Base-by-base conservation (phyloP, 768 basidiomycete species). In the Tubosaeta sp. region DNA sequence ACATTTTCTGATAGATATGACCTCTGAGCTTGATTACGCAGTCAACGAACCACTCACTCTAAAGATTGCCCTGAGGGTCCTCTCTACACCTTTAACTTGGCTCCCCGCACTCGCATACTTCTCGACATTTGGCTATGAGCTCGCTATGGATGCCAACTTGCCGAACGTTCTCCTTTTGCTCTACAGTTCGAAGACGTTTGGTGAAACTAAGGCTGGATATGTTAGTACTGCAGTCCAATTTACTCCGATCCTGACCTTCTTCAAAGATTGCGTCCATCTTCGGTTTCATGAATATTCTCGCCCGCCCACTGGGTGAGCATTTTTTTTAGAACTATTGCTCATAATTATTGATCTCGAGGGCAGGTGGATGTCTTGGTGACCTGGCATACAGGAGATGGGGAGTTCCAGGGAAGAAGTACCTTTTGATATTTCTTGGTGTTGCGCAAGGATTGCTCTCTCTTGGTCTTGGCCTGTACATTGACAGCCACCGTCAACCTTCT, bases 61-160 rank as follows among this genome's bases (percentile, higher is more conserved):
- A 32, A 54, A 61, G 32, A 51, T 64, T 1, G 70, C 72, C 10
- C 6, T 56, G n/a, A 48, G 57, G 35, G 70, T 81, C 44, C 22
- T 78, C 22, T 12, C 54, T 18, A 73, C 58, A 49, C 77, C 77
- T 1, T 52, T 78, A 11, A 82, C 81, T 1, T 82, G 80, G 78
- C 71, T 83, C 3, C 80, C 81, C 0, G 64, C 76, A 0, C 59
- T 81, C 10, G 76, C 75, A 12, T 84, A 84, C 52, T 54, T 76
- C 32, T 75, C 76, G 1, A 79, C 80, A 3, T 83, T 83, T 56
- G 82, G 82, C 0, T 72, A 75, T 41, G 82, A 83, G 62, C 72
- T 84, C 7, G 74, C 76, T 1, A 72, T 84, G 40, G 79, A 84
- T 56, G 75, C 74, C 8, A 74, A 76, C 52, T 66, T 83, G 56